Base-by-base conservation (phyloP, 2,329 filamentous ascomycete species). In the Fusarium sp. region DNA sequence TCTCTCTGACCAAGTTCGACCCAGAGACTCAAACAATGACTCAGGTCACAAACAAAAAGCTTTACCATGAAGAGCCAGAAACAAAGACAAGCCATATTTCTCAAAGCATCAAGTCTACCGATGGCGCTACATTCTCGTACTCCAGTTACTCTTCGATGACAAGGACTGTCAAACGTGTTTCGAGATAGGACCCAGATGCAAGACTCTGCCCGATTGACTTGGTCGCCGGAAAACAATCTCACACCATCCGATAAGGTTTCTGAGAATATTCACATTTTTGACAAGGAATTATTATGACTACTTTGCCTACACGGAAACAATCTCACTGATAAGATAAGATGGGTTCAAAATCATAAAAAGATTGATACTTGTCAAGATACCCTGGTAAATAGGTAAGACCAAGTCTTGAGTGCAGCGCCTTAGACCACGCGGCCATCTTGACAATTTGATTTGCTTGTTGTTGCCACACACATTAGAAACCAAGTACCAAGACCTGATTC, bases 381-480 rank as follows among this genome's bases (percentile, higher is more conserved):
- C 34, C 34, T 37, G 34, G 34, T 37, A 37, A 37, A 37, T 18
- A 37, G 34, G 34, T 37, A 37, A 37, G 34, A 37, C 18, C 10
- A 37, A 11, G 18, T 37, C 34, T 37, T 37, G 34, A 37, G 5
- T 37, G 34, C 34, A 37, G 34, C 34, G 34, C 34, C 34, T 37
- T 37, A 37, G 21, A 37, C 34, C 34, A 37, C 34, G 7, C 34
- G 34, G 34, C 34, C 34, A 37, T n/a, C 34, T n/a, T n/a, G 34
- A 37, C 34, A n/a, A 7, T 12, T 7, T 30, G 28, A 30, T 30
- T 30, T 13, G 12, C 28, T 30, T 30, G 12, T 30, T 14, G 5
- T 14, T 7, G 28, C 12, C 12, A 30, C 6, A 14, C 28, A 1
- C 0, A 7, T 30, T 4, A 14, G 1, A 1, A 1, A 30, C 0